Conservation (phyloP, 371 early-diverging fungal genomes). For the Spraguea lophii region DNA sequence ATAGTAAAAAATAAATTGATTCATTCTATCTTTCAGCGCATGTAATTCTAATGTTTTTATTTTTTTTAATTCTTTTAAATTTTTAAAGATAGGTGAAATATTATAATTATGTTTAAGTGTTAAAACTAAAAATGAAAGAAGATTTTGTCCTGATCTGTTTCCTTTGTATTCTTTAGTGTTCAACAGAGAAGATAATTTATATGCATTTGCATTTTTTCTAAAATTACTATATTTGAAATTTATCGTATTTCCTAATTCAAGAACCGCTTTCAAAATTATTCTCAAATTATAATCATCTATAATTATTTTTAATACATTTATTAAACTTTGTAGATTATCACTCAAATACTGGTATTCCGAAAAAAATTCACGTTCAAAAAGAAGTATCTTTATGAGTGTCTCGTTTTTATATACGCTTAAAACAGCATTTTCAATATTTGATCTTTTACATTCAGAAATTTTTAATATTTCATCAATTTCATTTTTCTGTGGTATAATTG, state of each 20-base stretch:
- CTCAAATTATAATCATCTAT: slow-evolving; percentile 13
- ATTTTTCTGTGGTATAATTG: background rate
- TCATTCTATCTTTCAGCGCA: slow-evolving; percentile 15
- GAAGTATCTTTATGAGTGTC: slow-evolving; percentile 5
- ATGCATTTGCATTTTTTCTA: slow-evolving; percentile 16
- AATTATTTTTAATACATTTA: slow-evolving; percentile 4
- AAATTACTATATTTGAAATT: slow-evolving; percentile 17
- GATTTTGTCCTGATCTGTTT: slow-evolving; percentile 4
- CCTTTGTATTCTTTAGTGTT: slow-evolving; percentile 17
- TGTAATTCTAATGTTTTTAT: slow-evolving; percentile 17
- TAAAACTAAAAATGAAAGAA: slow-evolving; percentile 20
- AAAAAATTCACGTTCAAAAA: slow-evolving; percentile 31
- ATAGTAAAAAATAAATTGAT: slow-evolving; percentile 13
- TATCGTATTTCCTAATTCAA: slow-evolving; percentile 29
- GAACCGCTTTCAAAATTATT: slow-evolving; percentile 13
- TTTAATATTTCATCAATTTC: slow-evolving; percentile 13
- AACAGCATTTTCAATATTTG: slow-evolving; percentile 2
- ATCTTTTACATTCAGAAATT: background rate
- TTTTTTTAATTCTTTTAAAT: slow-evolving; percentile 9
- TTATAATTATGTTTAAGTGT: background rate
- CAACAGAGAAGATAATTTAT: slow-evolving; percentile 19
- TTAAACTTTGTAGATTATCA: slow-evolving; percentile 1
- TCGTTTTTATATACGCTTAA: slow-evolving; percentile 3
- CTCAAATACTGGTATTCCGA: slow-evolving; percentile 11
- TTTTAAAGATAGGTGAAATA: background rate